phyloP scores from a whole-genome alignment of 768 basidiomycete genomes.

The Nidularia pulvinata region DNA sequence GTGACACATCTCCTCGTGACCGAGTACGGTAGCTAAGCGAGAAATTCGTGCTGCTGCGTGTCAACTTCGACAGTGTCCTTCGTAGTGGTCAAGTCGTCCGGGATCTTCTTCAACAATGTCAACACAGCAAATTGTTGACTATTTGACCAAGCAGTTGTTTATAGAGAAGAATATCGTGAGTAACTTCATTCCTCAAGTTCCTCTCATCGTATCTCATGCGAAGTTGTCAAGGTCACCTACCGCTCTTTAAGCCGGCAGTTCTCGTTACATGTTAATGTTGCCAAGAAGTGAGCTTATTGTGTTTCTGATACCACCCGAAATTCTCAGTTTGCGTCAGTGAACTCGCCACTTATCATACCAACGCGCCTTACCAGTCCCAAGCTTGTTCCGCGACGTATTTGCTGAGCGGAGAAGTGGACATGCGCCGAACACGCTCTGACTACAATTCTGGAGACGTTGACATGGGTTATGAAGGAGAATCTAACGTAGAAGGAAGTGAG shows the following conservation, averaged over 20 bases:
- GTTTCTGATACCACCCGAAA: neutral
- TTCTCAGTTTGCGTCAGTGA: conserved; percentile 39
- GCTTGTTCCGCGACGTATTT: conserved; percentile 68
- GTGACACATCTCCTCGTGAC: no score
- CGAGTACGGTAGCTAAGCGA: no score
- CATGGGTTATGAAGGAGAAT: conserved; percentile 31
- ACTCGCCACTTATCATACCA: conserved; percentile 55
- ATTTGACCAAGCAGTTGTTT: conserved; percentile 47
- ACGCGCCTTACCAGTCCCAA: conserved; percentile 37
- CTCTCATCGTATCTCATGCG: no score
- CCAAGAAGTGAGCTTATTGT: conserved; percentile 61
- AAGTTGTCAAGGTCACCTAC: conserved; percentile 80
- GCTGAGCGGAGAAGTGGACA: conserved; percentile 52
- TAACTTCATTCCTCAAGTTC: no score
- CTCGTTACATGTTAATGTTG: conserved; percentile 71
- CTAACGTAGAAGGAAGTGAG: conserved; percentile 25
- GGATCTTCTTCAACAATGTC: conserved; percentile 26
- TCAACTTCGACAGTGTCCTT: no score
- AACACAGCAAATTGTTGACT: conserved; percentile 39
- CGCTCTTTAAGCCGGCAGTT: conserved; percentile 74
- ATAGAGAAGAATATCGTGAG: conserved; percentile 48
- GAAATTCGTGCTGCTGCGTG: no score
- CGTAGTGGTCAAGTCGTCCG: no score
- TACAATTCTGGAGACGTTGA: conserved; percentile 28
- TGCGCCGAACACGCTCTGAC: conserved; percentile 3